Evolutionary conservation across 768 basidiomycete genomes (phyloP), one percentile per base, ranked within the genome.

Genomic region (Naganishia antarctica): DNA sequence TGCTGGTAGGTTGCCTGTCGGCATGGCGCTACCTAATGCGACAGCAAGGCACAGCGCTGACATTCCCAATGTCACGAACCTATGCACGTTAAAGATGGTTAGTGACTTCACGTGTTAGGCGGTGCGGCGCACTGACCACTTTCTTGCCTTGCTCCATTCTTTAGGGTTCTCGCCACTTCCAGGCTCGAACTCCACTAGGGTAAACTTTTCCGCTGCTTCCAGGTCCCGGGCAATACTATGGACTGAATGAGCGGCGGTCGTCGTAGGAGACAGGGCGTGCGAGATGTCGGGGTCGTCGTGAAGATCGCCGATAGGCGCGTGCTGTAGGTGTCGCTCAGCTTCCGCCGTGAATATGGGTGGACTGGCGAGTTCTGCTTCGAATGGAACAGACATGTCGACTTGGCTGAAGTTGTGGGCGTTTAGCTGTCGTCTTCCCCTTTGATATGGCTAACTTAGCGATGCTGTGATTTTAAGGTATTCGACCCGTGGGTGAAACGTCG

Each of bases 71-170:
- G 60, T 61, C 16, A 41, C 34, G 59, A 64, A 48, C 63, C 63
- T 64, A 29, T n/a, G 4, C 16, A 26, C 1, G 21, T 12, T 15
- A 29, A 1, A 31, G 16, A 15, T 28, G 7, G 15, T 7, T 37
- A 37, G 34, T 15, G 8, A 7, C 34, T 37, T 37, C 34, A 37
- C n/a, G n/a, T n/a, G n/a, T n/a, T n/a, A n/a, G n/a, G n/a, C n/a
- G n/a, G n/a, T n/a, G n/a, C n/a, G n/a, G n/a, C n/a, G n/a, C n/a
- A 62, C 72, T 43, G 37, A 71, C 72, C 71, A 72, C 48, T 74
- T 74, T 29, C 45, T 61, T 0, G 28, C 13, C 13, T 53, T 61
- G 2, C 58, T 28, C 65, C 64, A 72, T 57, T 74, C 68, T 31
- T 69, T 66, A 4, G 73, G 73, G 34, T 68, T 68, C 57, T 72